These are phyloP conservation scores for Tetracentron sinense DNA, from an alignment of 164 flowering plant genomes.

Conservation along the genomic window DNA sequence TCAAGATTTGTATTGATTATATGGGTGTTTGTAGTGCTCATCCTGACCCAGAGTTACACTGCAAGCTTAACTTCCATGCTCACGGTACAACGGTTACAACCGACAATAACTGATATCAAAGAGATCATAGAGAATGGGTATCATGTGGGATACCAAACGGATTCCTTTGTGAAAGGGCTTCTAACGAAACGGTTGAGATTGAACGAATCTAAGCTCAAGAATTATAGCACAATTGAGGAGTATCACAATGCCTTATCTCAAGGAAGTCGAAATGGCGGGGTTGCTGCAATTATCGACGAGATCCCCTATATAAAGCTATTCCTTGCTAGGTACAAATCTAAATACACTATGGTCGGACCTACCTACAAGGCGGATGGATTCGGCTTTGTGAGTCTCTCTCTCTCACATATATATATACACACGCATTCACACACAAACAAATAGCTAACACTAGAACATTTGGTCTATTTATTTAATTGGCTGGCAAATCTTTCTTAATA, in stretches of 20 bases:
- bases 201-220: conserved; percentile 10
- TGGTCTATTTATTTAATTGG: too few species aligned
- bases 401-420: not conserved
- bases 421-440: too few species aligned
- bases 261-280: conserved; percentile 37
- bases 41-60: conserved; percentile 12
- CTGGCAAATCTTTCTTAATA: too few species aligned
- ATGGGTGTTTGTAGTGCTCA: conserved; percentile 9
- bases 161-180: conserved; percentile 15
- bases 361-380: conserved; percentile 38
- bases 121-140: conserved; percentile 10
- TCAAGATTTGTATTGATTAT: conserved; percentile 8
- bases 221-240: not conserved
- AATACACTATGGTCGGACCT: conserved; percentile 37
- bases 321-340: conserved; percentile 24
- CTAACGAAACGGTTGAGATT: conserved; percentile 3
- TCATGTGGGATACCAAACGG: conserved; percentile 20
- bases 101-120: conserved; percentile 1
- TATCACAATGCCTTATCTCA: conserved; percentile 16
- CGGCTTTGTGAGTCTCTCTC: conserved; percentile 43
- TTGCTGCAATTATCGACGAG: conserved; percentile 49
- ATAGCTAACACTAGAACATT: too few species aligned
- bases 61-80: conserved; percentile 15
- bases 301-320: conserved; percentile 42
- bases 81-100: conserved; percentile 10